These are phyloP conservation scores for Trichoderma simmonsii DNA, from an alignment of 2,329 filamentous ascomycete species.

Conservation along the genomic window DNA sequence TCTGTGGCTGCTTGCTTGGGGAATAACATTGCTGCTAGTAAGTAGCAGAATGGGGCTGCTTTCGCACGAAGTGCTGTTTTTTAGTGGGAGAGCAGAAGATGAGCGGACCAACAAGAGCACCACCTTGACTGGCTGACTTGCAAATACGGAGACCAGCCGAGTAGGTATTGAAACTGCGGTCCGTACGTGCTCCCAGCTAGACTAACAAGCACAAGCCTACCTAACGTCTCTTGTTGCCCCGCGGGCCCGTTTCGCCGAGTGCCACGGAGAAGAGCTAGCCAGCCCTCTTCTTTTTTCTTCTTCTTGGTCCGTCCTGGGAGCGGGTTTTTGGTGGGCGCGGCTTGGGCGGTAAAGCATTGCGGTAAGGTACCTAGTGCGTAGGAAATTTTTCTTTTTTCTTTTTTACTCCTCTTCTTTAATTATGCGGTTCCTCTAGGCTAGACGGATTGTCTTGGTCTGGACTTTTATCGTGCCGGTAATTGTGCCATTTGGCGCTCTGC, in stretches of 20 bases:
- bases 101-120: not conserved
- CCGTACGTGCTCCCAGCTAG: not conserved
- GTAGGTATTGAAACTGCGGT: not conserved
- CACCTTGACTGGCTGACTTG: not conserved
- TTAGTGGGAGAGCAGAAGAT: not conserved
- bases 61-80: not conserved
- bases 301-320: not conserved
- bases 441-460: not conserved
- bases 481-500: not conserved
- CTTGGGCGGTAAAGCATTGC: constrained; percentile 11
- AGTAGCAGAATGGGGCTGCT: not conserved
- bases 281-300: not conserved
- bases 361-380: not conserved
- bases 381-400: not conserved
- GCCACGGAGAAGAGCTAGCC: not conserved
- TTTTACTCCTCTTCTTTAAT: not conserved
- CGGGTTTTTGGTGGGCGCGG: not conserved
- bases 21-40: not conserved
- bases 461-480: not conserved
- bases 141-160: not conserved
- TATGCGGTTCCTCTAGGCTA: not conserved
- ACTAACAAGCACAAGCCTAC: not conserved
- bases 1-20: not conserved
- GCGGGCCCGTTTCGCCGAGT: constrained; percentile 1
- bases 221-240: not conserved